Conservation (phyloP, 75 land plant genomes). For the Picea sitchensis region DNA sequence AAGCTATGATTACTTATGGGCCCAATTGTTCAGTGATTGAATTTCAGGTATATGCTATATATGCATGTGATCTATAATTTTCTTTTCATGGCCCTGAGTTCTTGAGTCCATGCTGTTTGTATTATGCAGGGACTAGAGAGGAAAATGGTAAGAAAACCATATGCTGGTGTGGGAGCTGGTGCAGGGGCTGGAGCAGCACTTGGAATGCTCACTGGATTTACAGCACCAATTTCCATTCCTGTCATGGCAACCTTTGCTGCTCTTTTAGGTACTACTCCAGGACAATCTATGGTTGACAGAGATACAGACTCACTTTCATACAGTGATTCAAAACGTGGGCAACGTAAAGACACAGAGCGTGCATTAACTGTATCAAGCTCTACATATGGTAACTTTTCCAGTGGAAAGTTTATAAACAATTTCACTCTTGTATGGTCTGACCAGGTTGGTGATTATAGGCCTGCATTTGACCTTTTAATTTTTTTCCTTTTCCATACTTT, state of each 20-base stretch:
- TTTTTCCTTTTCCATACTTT: too few relatives aligned
- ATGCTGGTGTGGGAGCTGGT: constrained; percentile 25
- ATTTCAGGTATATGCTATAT: constrained; percentile 14
- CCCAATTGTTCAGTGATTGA: constrained; percentile 39
- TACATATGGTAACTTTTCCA: neutral
- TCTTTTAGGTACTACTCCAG: constrained; percentile 8
- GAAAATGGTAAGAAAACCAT: constrained; percentile 49
- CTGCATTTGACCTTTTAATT: neutral
- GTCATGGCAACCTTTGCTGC: constrained; percentile 33
- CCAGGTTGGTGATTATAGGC: constrained; percentile 15
- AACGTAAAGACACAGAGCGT: neutral
- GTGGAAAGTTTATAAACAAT: constrained; percentile 28
- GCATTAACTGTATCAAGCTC: constrained; percentile 6
- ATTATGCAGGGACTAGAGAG: neutral
- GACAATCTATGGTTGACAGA: constrained; percentile 4
- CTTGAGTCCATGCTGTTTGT: neutral
- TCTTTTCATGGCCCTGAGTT: neutral
- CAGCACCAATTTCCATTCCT: constrained; percentile 24
- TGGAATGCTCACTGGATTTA: constrained; percentile 29
- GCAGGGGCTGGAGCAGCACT: constrained; percentile 31
- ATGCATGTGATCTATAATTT: constrained; percentile 1
- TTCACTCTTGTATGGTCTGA: constrained; percentile 31
- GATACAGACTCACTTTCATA: neutral
- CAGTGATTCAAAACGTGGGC: neutral
- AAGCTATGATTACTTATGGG: constrained; percentile 54